Percentiles rank a stretch among this genome's conserved stretches.
Conservation (phyloP, 164 flowering plant genomes). For the Warburgia ugandensis region DNA sequence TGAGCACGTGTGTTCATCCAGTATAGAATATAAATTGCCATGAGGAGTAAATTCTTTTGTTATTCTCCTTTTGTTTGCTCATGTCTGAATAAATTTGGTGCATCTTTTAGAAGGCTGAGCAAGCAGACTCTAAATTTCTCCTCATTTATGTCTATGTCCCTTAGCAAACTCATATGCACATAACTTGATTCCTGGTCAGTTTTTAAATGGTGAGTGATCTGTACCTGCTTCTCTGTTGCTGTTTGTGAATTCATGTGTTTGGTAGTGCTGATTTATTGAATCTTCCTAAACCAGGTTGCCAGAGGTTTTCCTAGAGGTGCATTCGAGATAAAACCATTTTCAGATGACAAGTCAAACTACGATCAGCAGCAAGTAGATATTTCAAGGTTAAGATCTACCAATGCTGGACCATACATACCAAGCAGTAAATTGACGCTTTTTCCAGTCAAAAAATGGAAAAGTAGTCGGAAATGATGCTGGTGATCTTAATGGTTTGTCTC, state of each 20-base stretch:
- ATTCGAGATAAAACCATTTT: slow-evolving; percentile 64
- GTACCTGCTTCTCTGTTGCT: background rate
- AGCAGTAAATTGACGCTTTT: slow-evolving; percentile 43
- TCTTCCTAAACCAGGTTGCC: slow-evolving; percentile 44
- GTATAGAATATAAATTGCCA: too few species aligned
- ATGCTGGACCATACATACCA: slow-evolving; percentile 22
- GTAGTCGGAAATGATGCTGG: slow-evolving; percentile 30
- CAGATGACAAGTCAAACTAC: slow-evolving; percentile 36
- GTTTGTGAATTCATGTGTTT: background rate
- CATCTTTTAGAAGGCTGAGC: too few species aligned
- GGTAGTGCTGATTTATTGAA: slow-evolving; percentile 2
- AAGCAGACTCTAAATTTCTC: too few species aligned
- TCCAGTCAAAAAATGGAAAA: slow-evolving; percentile 61
- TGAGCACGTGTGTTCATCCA: too few species aligned
- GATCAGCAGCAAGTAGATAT: slow-evolving; percentile 38
- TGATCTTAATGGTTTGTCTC: too few species aligned
- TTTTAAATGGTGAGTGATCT: background rate
- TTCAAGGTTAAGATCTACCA: slow-evolving; percentile 38
- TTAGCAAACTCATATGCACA: too few species aligned
- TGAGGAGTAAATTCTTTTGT: too few species aligned
- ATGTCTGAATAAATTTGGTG: too few species aligned
- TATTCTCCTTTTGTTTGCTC: too few species aligned
- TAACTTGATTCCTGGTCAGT: too few species aligned
- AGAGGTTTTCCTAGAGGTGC: slow-evolving; percentile 69
- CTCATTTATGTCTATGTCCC: too few species aligned